Evolutionary conservation across 2,329 filamentous ascomycete genomes (phyloP), one percentile per base, ranked within the genome.

Genomic region (Sporothrix brasiliensis): DNA sequence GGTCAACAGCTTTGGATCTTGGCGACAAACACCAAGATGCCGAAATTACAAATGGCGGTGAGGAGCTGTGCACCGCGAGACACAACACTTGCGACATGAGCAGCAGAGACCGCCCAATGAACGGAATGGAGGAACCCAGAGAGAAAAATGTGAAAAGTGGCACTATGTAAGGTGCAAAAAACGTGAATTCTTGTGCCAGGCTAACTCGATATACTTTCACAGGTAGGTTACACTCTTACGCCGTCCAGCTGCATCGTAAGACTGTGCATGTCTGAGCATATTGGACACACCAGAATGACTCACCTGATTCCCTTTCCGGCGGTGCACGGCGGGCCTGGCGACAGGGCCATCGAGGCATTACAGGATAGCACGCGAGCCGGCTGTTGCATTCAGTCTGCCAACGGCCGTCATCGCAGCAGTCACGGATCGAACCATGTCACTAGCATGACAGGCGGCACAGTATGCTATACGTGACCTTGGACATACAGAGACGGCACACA

Each of bases 311-410:
- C 6, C 14, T 4, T 34, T 21, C 24, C 39, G 58, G 39, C 41
- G 34, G 34, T 34, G 2, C 21, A n/a, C 58, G 39, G 58, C 58
- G n/a, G 30, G 10, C n/a, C 21, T 19, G 24, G 16, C 19, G 54
- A 60, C 10, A 41, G 5, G 13, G 54, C 34, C 16, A 13, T 2
- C 30, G 54, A n/a, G 1, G 54, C 34, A n/a, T 14, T 30, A 39
- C 11, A 34, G n/a, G 44, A n/a, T 9, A 50, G 61, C 61, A 65
- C 44, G 44, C 5, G 44, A 65, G 41, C 34, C 44, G 34, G 47
- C 50, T 65, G 61, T 50, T 41, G 61, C 21, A 50, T n/a, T 27
- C 58, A 6, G 13, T 47, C 14, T 63, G 58, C 10, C 58, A 19
- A 19, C 21, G 39, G 13, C 39, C 39, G 58, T 44, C 39, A 27